Conservation (phyloP, 257 asterid genomes). For the Gentiana dahurica region DNA sequence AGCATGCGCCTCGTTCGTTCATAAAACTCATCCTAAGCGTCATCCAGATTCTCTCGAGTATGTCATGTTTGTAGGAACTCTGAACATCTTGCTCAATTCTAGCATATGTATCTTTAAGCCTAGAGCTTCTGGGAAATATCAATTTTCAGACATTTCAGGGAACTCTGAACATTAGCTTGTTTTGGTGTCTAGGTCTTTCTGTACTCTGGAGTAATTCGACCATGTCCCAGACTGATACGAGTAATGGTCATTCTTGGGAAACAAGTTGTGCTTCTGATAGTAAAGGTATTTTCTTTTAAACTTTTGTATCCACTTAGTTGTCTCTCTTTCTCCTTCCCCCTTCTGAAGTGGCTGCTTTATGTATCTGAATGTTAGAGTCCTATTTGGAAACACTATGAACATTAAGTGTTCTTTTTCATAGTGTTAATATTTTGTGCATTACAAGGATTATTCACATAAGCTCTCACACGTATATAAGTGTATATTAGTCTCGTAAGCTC, state of each 20-base stretch:
- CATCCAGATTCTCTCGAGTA: slow-evolving; percentile 74
- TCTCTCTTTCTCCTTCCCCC: background rate
- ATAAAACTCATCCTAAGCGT: slow-evolving; percentile 53
- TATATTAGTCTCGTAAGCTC: too few relatives aligned
- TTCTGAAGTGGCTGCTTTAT: too few relatives aligned
- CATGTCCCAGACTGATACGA: slow-evolving; percentile 24
- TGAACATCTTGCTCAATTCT: background rate
- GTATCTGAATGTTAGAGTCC: too few relatives aligned
- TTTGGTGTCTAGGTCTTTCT: slow-evolving; percentile 32
- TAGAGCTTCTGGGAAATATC: slow-evolving; percentile 4
- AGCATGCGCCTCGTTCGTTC: slow-evolving; percentile 49
- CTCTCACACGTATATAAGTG: too few relatives aligned
- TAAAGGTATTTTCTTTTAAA: slow-evolving; percentile 15
- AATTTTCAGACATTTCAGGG: background rate
- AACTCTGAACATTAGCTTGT: background rate
- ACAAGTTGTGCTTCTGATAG: slow-evolving; percentile 12
- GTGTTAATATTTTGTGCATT: too few relatives aligned
- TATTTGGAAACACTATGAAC: too few relatives aligned
- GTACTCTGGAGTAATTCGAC: slow-evolving; percentile 21
- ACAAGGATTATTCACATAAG: too few relatives aligned
- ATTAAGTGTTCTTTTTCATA: too few relatives aligned
- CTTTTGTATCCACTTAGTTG: background rate
- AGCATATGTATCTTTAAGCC: background rate
- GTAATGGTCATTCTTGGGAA: slow-evolving; percentile 19
- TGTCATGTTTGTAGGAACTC: slow-evolving; percentile 1